phyloP scores from a whole-genome alignment of 352 stramenopile species.

The Globisporangium paddicum region DNA sequence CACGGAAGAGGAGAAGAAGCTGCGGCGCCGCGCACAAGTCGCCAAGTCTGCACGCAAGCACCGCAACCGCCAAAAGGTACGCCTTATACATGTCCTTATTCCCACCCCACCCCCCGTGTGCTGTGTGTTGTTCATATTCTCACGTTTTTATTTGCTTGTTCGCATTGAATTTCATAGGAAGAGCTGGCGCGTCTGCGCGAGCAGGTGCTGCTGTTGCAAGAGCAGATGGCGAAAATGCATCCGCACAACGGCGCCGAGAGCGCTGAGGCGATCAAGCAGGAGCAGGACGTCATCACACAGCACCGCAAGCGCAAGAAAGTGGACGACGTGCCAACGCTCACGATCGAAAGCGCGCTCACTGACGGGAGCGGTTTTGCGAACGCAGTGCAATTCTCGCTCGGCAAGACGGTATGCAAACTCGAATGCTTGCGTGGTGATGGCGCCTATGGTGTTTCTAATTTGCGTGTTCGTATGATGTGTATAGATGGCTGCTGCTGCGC shows the following conservation, averaged over 20 bases:
- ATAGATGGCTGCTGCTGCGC: constrained; percentile 21
- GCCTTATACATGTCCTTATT: not conserved
- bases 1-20: constrained; percentile 83
- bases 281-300: constrained; percentile 55
- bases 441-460: not conserved
- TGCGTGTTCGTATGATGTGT: not conserved
- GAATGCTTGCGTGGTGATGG: not conserved
- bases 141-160: not conserved
- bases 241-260: constrained; percentile 32
- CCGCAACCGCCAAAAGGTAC: constrained; percentile 68
- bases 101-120: not conserved
- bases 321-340: constrained; percentile 26
- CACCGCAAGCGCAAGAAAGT: constrained; percentile 76
- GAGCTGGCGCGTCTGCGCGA: constrained; percentile 64
- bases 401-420: constrained; percentile 14
- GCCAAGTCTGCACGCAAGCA: constrained; percentile 81
- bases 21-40: constrained; percentile 70
- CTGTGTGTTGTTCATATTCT: not conserved
- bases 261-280: constrained; percentile 36
- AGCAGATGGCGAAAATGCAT: constrained; percentile 75
- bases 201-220: constrained; percentile 70
- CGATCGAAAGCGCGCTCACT: constrained; percentile 23
- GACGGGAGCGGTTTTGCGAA: constrained; percentile 20
- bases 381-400: constrained; percentile 15
- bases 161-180: constrained; percentile 22